Base-by-base conservation (phyloP, 106 monocot genomes). In the Hemerocallis citrina region DNA sequence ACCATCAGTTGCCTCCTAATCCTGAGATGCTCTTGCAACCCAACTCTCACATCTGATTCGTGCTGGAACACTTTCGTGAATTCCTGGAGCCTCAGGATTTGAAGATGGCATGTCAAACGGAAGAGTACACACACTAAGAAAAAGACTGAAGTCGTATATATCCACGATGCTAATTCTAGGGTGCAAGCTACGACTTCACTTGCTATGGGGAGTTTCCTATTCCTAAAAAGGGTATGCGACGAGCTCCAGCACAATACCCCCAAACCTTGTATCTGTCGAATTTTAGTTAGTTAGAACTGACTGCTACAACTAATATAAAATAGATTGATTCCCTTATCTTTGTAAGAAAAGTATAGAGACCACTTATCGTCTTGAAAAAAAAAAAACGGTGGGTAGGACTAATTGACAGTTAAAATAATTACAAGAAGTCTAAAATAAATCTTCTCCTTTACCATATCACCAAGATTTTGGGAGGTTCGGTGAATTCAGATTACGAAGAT, bases 71-170 rank as follows among this genome's bases (percentile, higher is more conserved):
- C 74, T 17, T 65, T 65, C 13, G 69, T 76, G 57, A 93, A 89
- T 22, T 85, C 89, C 52, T 85, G 69, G 35, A 93, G 76, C 47
- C 93, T 58, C 39, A 89, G 85, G 4, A 79, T 85, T 74, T 93
- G 89, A 29, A 67, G 13, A 55, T 81, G 62, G 70, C 92, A 92
- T 23, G 74, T 88, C 10, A 88, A 64, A 15, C 79, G 75, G 73
- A 92, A 88, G 45, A 92, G 81, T 28, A 88, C 92, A 55, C 88
- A 88, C 6, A 81, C 65, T 25, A 92, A 40, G 61, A 88, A 72
- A 73, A 81, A 88, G 45, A 71, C 69, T 16, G 78, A 67, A 0
- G 81, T 81, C 11, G 88, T 71, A 76, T 92, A 92, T 20, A 85
- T 67, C 92, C 92, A 92, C 17, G 92, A 88, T 12, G 65, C 81